A percentile compares a stretch with the other conserved stretches of the same genome.
phyloP scores from a whole-genome alignment of 371 early-diverging fungal species.

The Rhizopus sp. region DNA sequence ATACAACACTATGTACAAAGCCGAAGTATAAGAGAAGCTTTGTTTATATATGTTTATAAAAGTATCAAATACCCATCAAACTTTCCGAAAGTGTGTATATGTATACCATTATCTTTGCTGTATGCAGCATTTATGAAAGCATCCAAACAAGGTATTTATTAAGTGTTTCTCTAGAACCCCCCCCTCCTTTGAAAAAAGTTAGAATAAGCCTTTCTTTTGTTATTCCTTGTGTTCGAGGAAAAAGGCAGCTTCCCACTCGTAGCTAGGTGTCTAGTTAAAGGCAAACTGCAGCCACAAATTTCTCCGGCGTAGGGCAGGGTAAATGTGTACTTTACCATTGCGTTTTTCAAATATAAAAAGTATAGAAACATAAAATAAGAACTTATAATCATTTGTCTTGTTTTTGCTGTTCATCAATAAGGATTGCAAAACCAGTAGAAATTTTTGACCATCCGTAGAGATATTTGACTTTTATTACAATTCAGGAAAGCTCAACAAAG shows the following conservation, averaged over 20 bases:
- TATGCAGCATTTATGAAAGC: slow-evolving; percentile 2
- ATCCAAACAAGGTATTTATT: slow-evolving; percentile 9
- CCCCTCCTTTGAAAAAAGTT: slow-evolving; percentile 10
- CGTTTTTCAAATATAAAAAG: slow-evolving; percentile 16
- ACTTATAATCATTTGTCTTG: slow-evolving; percentile 14
- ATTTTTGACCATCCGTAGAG: slow-evolving; percentile 11
- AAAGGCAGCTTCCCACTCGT: slow-evolving; percentile 66
- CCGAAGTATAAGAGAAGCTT: no score
- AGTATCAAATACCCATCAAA: no score
- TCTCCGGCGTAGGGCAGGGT: slow-evolving; percentile 16
- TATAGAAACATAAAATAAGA: slow-evolving; percentile 15
- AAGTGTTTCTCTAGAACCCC: slow-evolving; percentile 1
- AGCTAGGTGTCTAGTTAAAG: slow-evolving; percentile 15
- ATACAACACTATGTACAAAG: no score
- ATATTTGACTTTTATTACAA: slow-evolving; percentile 15
- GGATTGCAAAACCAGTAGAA: not conserved
- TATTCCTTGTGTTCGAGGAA: slow-evolving; percentile 52
- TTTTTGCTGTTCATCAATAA: slow-evolving; percentile 15
- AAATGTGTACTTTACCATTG: slow-evolving; percentile 17
- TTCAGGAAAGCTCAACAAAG: slow-evolving; percentile 15
- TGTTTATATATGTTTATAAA: no score
- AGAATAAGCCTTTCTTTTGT: slow-evolving; percentile 16
- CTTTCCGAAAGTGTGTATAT: no score
- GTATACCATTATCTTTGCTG: no score
- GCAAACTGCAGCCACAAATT: slow-evolving; percentile 15